Base-by-base conservation (phyloP, 2,329 filamentous ascomycete genomes). In the Lasiodiplodia citricola region DNA sequence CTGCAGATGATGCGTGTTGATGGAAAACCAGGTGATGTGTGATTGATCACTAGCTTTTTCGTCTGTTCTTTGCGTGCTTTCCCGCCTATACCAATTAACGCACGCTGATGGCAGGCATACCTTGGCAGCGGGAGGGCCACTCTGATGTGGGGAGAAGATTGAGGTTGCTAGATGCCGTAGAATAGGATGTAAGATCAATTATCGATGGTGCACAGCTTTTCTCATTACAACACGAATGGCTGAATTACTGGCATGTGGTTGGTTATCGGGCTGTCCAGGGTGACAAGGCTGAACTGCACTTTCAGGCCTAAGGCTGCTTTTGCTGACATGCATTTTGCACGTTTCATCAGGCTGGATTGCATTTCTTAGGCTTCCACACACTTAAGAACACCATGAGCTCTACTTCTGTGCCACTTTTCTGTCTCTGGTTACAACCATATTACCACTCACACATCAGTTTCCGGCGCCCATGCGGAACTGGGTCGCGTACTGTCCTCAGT, bases 251-350 rank as follows among this genome's bases (percentile, higher is more conserved):
- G 23, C 7, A 16, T 28, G 18, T 28, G 23, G 11, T 23, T 54
- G 10, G 7, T 4, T 14, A 54, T 54, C 10, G 44, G 7, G 6
- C 18, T n/a, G 44, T 47, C 8, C n/a, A 10, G 21, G 44, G 55
- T 28, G 28, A 16, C 54, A 13, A 57, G 55, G 55, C 55, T 57
- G 55, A 16, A 18, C 11, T 57, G 55, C 55, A 57, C 55, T 57
- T 57, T 57, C 55, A 8, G 18, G 10, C n/a, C n/a, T 31, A 38
- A 57, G 55, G 37, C n/a, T 57, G 35, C 55, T 38, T 21, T 23
- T 41, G 31, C 13, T 35, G 8, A 25, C n/a, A 10, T 38, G 55
- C 31, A 57, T 14, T 8, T 38, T 41, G 55, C 4, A 25, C 35
- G 10, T 41, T 21, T 13, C 6, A 14, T 47, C 44, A 47, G 35